Percentiles rank a stretch among this genome's conserved stretches.
phyloP scores from a whole-genome alignment of 2,329 filamentous ascomycete species.

The Botrytis fragariae region DNA sequence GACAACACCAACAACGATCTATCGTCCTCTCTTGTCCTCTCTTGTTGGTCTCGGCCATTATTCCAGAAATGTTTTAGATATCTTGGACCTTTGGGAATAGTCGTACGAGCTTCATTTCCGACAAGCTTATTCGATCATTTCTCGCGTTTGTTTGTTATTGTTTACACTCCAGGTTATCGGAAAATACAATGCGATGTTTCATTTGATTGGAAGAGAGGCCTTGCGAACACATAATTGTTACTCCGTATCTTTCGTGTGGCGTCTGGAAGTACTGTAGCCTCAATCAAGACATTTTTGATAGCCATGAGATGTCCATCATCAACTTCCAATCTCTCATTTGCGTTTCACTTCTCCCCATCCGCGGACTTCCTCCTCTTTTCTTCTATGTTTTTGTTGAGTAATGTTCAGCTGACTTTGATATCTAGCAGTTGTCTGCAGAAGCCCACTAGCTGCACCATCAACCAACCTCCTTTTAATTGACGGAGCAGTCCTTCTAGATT shows the following conservation, averaged over 20 bases:
- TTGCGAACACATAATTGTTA: not conserved
- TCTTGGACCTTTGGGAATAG: not conserved
- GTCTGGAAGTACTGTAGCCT: not conserved
- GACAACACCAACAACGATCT: not conserved
- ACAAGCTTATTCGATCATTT: not conserved
- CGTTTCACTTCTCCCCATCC: not conserved
- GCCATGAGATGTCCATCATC: not conserved
- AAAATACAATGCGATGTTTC: not conserved
- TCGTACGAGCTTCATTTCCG: not conserved
- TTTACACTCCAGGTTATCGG: not conserved
- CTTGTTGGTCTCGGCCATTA: not conserved
- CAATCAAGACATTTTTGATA: not conserved
- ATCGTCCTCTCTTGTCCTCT: not conserved
- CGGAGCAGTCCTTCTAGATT: not conserved
- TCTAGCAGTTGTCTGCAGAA: not conserved
- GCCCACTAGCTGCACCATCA: not conserved
- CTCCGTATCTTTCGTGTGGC: not conserved
- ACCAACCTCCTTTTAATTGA: constrained; percentile 2
- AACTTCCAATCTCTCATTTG: not conserved
- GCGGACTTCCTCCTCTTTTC: not conserved
- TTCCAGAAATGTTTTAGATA: not conserved
- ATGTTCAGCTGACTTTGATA: not conserved
- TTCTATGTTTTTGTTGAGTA: not conserved
- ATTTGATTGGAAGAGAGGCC: not conserved
- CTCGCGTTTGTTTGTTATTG: constrained; percentile 3